Percentiles rank a stretch among this genome's conserved stretches.
phyloP scores from a whole-genome alignment of 352 stramenopile genomes.

The Globisporangium heterothallicum region DNA sequence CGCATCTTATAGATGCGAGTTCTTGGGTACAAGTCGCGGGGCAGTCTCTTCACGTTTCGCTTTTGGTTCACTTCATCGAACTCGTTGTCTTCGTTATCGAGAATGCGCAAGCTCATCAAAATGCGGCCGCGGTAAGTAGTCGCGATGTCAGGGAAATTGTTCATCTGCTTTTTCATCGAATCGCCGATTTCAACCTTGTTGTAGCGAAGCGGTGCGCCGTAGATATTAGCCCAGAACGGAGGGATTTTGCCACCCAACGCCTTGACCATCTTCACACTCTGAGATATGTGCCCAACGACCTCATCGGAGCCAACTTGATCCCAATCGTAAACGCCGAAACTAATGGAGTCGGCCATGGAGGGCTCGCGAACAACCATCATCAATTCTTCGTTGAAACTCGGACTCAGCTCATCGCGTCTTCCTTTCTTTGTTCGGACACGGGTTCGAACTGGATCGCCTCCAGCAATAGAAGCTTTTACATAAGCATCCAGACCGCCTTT shows the following conservation, averaged over 20 bases:
- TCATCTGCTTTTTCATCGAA: slow-evolving; percentile 81
- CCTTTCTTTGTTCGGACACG: slow-evolving; percentile 77
- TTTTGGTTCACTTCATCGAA: slow-evolving; percentile 84
- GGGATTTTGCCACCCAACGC: slow-evolving; percentile 45
- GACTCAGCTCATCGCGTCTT: slow-evolving; percentile 53
- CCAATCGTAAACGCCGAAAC: slow-evolving; percentile 69
- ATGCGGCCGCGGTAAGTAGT: slow-evolving; percentile 81
- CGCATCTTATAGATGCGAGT: slow-evolving; percentile 66
- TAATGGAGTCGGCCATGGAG: slow-evolving; percentile 75
- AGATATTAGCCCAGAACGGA: slow-evolving; percentile 78
- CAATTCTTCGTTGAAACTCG: slow-evolving; percentile 77
- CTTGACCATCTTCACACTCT: slow-evolving; percentile 72
- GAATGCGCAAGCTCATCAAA: slow-evolving; percentile 66
- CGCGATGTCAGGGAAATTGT: slow-evolving; percentile 72
- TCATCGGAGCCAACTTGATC: slow-evolving; percentile 73
- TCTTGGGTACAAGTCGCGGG: slow-evolving; percentile 48
- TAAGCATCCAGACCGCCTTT: slow-evolving; percentile 72
- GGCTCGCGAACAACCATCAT: slow-evolving; percentile 73
- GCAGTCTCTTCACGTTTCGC: slow-evolving; percentile 70
- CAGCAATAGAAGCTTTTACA: slow-evolving; percentile 51
- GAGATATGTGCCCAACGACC: slow-evolving; percentile 62
- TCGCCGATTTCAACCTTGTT: slow-evolving; percentile 56
- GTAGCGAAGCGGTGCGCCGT: slow-evolving; percentile 53
- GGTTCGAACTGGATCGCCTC: slow-evolving; percentile 54
- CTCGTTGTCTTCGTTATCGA: slow-evolving; percentile 61